Conservation (phyloP, 352 stramenopile genomes). For the Phytopythium kandeliae region DNA sequence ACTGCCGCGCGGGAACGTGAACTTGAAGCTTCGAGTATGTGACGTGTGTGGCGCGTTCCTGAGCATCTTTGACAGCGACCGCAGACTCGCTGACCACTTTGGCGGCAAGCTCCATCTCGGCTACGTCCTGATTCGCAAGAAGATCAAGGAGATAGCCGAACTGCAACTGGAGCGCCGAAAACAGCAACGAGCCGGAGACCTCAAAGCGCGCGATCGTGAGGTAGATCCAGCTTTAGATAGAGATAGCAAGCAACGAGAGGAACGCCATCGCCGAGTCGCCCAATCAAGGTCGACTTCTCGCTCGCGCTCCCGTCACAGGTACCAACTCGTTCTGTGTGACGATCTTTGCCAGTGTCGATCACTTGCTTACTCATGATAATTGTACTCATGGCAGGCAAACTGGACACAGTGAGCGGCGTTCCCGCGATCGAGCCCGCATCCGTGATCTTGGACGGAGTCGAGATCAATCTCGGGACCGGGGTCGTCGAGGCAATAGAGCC, state of each 20-base stretch:
- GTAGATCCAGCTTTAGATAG: not conserved
- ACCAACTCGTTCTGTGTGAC: not conserved
- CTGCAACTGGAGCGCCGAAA: slow-evolving; percentile 20
- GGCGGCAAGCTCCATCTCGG: slow-evolving; percentile 88
- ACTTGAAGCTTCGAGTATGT: slow-evolving; percentile 86
- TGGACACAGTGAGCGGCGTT: slow-evolving; percentile 12
- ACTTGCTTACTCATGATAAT: not conserved
- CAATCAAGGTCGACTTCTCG: slow-evolving; percentile 8
- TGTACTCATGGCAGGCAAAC: not conserved
- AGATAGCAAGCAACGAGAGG: not conserved
- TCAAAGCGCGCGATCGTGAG: not conserved
- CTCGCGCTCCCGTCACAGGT: slow-evolving; percentile 17
- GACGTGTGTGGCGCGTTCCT: slow-evolving; percentile 90
- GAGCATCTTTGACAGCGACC: slow-evolving; percentile 91
- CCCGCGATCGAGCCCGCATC: slow-evolving; percentile 23
- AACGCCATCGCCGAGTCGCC: not conserved
- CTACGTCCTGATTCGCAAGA: slow-evolving; percentile 85
- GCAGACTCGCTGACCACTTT: slow-evolving; percentile 87
- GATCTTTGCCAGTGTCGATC: not conserved
- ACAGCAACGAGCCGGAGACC: slow-evolving; percentile 4
- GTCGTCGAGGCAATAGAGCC: slow-evolving; percentile 15
- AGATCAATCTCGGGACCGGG: not conserved
- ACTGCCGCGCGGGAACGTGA: slow-evolving; percentile 26
- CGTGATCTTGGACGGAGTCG: slow-evolving; percentile 11
- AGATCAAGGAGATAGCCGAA: slow-evolving; percentile 69